Conservation (phyloP, 106 monocot species). For the Phalaenopsis equestris region DNA sequence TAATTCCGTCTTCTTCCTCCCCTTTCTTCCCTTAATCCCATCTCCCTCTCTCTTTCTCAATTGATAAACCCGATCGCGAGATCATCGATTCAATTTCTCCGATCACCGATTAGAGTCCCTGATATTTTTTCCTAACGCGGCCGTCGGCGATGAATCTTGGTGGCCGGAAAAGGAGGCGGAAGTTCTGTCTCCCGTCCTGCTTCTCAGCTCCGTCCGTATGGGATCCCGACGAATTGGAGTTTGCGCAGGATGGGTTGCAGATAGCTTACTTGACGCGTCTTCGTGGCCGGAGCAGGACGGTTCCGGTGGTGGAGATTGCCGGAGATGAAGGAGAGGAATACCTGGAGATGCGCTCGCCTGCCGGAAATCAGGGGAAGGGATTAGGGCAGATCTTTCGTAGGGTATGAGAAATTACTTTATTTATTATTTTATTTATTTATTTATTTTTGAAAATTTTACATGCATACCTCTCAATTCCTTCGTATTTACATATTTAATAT, state of each 20-base stretch:
- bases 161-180: neutral
- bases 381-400: neutral
- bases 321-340: neutral
- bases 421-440: no score
- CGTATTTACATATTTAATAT: no score
- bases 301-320: constrained; percentile 3
- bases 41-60: neutral
- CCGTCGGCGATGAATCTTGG: neutral
- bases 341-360: neutral
- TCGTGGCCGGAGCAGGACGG: constrained; percentile 7
- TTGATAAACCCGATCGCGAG: neutral
- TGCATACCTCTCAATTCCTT: no score
- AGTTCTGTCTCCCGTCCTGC: constrained; percentile 7
- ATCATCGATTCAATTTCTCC: neutral
- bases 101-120: neutral
- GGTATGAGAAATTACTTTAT: neutral
- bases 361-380: neutral
- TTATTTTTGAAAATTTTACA: no score
- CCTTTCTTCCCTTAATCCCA: neutral
- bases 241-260: neutral
- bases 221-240: neutral
- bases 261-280: neutral
- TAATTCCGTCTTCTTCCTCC: neutral
- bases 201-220: constrained; percentile 6
- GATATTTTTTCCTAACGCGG: neutral